Conservation (phyloP, 345 rosid genomes). For the rapeseed (Brassica napus) region DNA sequence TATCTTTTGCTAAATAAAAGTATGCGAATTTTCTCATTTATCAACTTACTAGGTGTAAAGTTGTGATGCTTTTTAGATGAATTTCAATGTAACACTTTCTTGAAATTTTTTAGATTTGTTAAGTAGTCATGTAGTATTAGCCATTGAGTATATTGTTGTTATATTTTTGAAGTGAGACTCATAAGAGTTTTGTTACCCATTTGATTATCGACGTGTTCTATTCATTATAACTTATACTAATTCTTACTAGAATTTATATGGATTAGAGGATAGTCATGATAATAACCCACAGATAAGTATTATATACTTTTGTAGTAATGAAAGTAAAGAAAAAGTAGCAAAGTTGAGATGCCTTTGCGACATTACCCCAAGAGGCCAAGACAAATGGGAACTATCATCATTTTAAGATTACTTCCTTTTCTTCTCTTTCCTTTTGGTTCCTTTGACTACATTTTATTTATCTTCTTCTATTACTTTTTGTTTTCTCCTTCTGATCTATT, state of each 20-base stretch:
- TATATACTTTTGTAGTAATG: not conserved
- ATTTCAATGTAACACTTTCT: not conserved
- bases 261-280: not conserved
- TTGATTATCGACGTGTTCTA: not conserved
- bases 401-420: slow-evolving; percentile 19
- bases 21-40: not conserved
- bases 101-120: not conserved
- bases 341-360: slow-evolving; percentile 21
- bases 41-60: slow-evolving; percentile 4
- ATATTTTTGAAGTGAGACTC: not conserved
- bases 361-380: slow-evolving; percentile 6
- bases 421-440: slow-evolving; percentile 9
- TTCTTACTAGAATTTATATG: not conserved
- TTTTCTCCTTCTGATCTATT: not conserved
- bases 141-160: not conserved
- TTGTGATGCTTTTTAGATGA: not conserved
- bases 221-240: not conserved
- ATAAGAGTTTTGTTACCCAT: not conserved
- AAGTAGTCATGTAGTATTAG: not conserved
- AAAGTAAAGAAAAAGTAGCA: not conserved
- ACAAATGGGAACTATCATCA: slow-evolving; percentile 29
- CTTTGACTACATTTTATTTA: slow-evolving; percentile 11
- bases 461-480: not conserved
- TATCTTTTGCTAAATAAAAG: not conserved
- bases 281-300: not conserved